Base-by-base conservation (phyloP, 2,329 filamentous ascomycete genomes). In the Fusarium aywerte region DNA sequence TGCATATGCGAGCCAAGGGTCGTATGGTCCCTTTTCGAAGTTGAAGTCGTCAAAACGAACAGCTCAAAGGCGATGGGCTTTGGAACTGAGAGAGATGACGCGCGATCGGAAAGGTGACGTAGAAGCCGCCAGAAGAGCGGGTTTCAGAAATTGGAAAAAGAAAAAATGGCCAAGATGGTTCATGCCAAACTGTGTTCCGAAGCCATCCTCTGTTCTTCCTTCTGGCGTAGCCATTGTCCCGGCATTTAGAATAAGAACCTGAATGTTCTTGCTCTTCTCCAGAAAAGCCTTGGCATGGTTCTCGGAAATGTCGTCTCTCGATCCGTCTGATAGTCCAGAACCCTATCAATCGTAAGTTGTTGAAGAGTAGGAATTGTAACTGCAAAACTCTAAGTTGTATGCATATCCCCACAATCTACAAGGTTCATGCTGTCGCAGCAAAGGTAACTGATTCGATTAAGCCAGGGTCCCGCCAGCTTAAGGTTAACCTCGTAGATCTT, bases 1-100 rank as follows among this genome's bases (percentile, higher is more conserved):
- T 0, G 35, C 68, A 5, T 73, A 71, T 1, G 70, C 64, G 0
- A 51, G 16, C 66, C 68, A 69, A 0, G 61, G 60, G 1, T 62
- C 3, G 4, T 70, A 73, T 1, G 23, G 20, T 1, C 62, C 54
- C 2, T 68, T 61, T 4, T 70, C 53, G 4, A 54, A 54, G 11
- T 69, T 68, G 15, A 62, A 64, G 23, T 73, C 68, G 1, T 55
- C 52, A 43, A 61, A 55, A 13, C 53, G 61, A 20, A 70, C 36
- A 7, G 21, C 43, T 5, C 49, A 32, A 1, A 32, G 9, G 0
- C 67, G 61, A 10, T 87, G 84, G 3, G 69, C 82, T 1, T 76
- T 67, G 2, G 80, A 82, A 0, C 82, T 77, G 2, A 86, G 70
- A 1, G 76, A 73, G 43, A 88, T 76, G 3, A 87, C 81, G 3